Evolutionary conservation across 441 rosid species (phyloP).

Genomic region (Brassica hybrid): DNA sequence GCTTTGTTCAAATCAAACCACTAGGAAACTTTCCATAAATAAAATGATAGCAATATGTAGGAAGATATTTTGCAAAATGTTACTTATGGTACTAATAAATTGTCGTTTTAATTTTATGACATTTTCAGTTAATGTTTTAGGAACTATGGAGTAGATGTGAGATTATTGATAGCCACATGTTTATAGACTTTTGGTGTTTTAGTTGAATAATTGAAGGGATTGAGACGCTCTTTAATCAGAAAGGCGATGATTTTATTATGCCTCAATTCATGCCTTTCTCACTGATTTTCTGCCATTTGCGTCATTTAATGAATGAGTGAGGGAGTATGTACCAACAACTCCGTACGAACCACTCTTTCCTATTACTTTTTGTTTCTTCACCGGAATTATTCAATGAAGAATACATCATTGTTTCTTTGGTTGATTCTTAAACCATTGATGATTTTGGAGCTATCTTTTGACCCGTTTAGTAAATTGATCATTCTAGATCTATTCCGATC

Average conservation of each 20-base stretch:
- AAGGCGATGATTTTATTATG: neutral
- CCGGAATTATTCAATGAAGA: too few species aligned
- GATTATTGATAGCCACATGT: conserved; percentile 4
- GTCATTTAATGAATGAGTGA: too few species aligned
- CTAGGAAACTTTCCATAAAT: conserved; percentile 6
- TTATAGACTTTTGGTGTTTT: neutral
- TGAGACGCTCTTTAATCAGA: neutral
- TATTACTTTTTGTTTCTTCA: too few species aligned
- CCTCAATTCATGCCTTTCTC: neutral
- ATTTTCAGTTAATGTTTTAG: neutral
- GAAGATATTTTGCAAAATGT: neutral
- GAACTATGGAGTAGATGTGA: neutral
- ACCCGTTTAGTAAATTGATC: too few species aligned
- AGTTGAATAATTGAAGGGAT: neutral
- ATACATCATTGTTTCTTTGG: too few species aligned
- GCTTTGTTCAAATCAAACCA: conserved; percentile 14
- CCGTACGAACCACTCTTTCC: too few species aligned
- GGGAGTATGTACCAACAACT: too few species aligned
- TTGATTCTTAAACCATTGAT: too few species aligned
- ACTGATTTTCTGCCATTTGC: neutral
- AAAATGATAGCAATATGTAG: conserved; percentile 13
- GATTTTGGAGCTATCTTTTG: too few species aligned
- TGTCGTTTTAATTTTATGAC: neutral
- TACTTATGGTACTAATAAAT: neutral
- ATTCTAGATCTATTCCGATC: too few species aligned